Evolutionary conservation across 2,329 filamentous ascomycete species (phyloP), one percentile per base, ranked within the genome.

Genomic region (Nothomitra cinnamomea): DNA sequence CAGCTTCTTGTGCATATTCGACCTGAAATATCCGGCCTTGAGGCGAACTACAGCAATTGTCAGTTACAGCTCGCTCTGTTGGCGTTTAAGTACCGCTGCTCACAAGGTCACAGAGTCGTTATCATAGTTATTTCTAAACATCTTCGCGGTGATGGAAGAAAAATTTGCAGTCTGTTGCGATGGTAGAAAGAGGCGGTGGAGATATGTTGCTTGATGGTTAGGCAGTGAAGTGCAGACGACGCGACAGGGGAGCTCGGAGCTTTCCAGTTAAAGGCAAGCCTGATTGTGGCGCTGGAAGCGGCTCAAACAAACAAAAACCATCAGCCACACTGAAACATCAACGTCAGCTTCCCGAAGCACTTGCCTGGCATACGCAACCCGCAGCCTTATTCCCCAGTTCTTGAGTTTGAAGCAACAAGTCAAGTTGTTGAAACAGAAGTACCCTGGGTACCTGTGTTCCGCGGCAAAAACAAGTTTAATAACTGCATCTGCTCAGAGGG

Each of bases 71-170:
- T 54, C 54, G 45, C 35, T 22, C 22, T 21, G 36, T 50, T 47
- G 35, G 35, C n/a, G 52, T 45, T 24, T 52, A 51, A 56, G 32
- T 38, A 38, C 42, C 49, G 55, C 40, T 66, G 72, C 83, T 72
- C 78, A 95, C 88, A 96, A 98, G 73, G 92, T 98, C 73, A 96
- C 89, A 59, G 90, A 94, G 72, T 98, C 92, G 81, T 98, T 98
- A 76, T 98, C 92, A 78, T 98, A 98, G 73, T 96, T 96, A 78
- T 98, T 98, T 73, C 92, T 81, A 75, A 98, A 98, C 92, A 98
- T 96, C 65, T 65, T 82, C 77, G 60, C 58, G 56, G 42, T 17
- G 24, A 10, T 58, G 54, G 15, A 35, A 17, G 12, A 24, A 48
- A 32, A 10, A 28, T 17, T 1, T 49, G 7, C 24, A 17, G 32